A percentile compares a stretch with the other conserved stretches of the same genome.
Conservation (phyloP, 228 moss, liverwort and hornwort species). For the Sphagnum magellanicum region DNA sequence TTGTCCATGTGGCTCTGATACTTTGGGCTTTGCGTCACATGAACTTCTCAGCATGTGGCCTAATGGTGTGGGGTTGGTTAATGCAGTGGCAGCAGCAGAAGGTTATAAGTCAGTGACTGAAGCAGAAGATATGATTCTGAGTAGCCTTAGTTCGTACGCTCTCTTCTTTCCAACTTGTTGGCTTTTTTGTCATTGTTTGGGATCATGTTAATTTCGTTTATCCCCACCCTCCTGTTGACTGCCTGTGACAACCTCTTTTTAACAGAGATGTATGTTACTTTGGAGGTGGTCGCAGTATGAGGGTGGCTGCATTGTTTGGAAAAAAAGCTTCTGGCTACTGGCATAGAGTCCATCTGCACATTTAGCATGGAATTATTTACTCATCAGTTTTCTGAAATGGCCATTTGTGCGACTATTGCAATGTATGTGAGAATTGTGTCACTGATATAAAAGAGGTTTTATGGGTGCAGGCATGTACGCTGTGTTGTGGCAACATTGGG, state of each 20-base stretch:
- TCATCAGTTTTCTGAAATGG: too few species aligned
- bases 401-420: not conserved
- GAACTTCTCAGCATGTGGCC: too few species aligned
- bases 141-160: slow-evolving; percentile 80
- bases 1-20: not conserved
- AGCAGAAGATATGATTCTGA: slow-evolving; percentile 64
- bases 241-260: not conserved
- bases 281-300: too few species aligned
- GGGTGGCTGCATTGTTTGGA: too few species aligned
- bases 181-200: not conserved
- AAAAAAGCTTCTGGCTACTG: too few species aligned
- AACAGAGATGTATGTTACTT: too few species aligned
- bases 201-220: not conserved
- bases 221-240: not conserved
- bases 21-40: not conserved
- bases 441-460: not conserved
- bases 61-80: not conserved
- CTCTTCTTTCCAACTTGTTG: not conserved
- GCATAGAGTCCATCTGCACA: too few species aligned
- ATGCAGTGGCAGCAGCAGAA: slow-evolving; percentile 62
- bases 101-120: slow-evolving; percentile 53
- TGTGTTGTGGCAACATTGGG: slow-evolving; percentile 85
- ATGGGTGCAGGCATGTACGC: slow-evolving; percentile 66
- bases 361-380: too few species aligned
- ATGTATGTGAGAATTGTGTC: not conserved